phyloP scores from a whole-genome alignment of 768 basidiomycete genomes.

The Boletus coccyginus region DNA sequence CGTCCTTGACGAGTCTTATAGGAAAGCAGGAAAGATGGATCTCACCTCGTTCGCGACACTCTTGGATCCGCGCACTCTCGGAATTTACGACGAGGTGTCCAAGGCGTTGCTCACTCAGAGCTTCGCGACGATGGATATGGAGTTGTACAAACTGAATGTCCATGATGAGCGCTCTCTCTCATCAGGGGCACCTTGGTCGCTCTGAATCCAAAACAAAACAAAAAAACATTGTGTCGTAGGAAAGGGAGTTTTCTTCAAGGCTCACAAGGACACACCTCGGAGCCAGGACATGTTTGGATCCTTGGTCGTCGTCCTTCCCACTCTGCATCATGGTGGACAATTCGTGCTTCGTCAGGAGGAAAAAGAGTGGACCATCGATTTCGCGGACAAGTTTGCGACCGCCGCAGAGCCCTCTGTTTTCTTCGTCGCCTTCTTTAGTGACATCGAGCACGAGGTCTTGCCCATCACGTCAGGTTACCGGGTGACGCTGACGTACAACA shows the following conservation, averaged over 20 bases:
- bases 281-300: constrained; percentile 46
- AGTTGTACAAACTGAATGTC: constrained; percentile 48
- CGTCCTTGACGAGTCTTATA: constrained; percentile 16
- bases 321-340: constrained; percentile 17
- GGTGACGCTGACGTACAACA: constrained; percentile 45
- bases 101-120: constrained; percentile 1
- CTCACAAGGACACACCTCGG: constrained; percentile 33
- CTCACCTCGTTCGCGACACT: constrained; percentile 28
- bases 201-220: too few species aligned
- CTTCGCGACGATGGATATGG: constrained; percentile 3
- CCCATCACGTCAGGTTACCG: constrained; percentile 41
- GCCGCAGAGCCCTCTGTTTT: constrained; percentile 17
- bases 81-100: background rate
- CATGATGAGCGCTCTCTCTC: constrained; percentile 33
- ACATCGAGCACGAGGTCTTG: constrained; percentile 45
- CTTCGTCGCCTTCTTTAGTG: constrained; percentile 42
- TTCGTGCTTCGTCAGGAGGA: constrained; percentile 6
- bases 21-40: constrained; percentile 49
- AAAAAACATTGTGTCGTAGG: background rate
- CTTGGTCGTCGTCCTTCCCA: constrained; percentile 48
- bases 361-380: constrained; percentile 5
- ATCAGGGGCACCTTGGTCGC: too few species aligned
- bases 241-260: constrained; percentile 7
- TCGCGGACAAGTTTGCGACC: background rate
- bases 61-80: background rate